Evolutionary conservation across 257 asterid genomes (phyloP), one percentile per base, ranked within the genome.

Genomic region (Rhazya stricta): DNA sequence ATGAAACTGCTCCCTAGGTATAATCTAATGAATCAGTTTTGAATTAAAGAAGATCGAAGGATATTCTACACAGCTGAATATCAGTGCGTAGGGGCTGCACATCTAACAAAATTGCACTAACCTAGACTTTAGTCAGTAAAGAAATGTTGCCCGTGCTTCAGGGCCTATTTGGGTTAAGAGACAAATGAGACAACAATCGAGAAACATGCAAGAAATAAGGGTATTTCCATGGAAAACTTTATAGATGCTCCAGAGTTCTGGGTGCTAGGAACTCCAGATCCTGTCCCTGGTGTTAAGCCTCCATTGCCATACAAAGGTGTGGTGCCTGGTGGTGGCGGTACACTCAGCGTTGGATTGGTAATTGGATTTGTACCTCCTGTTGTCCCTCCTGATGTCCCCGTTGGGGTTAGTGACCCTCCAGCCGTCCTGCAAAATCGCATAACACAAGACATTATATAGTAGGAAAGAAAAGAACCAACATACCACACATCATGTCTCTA

Each of bases 311-410:
- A 53, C 6, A 84, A 70, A 11, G 95, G 90, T 7, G 78, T 67
- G 50, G 78, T 68, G 36, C 79, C 82, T 3, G 83, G 85, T 53
- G 89, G 88, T 7, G 93, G 86, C 9, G 88, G 88, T 46, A 56
- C 71, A 21, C 6, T 69, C 19, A 57, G 16, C 13, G 36, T 37
- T 9, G 91, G 87, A 27, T 73, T 76, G 0, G 82, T 80, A 1
- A 73, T 41, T 9, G 79, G 72, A 41, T 80, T 80, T 8, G 83
- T 66, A 16, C 53, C 46, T 37, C 79, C 79, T 6, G 27, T 53
- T 60, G 76, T 51, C 51, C 82, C 85, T 58, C 83, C 80, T 12
- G 67, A 9, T 7, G 76, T 72, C 9, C 74, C 74, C 10, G 81
- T 87, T 19, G 84, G 72, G 6, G 81, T 29, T 34, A 79, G 65